Percentiles rank a stretch among this genome's conserved stretches.
phyloP scores from a whole-genome alignment of 352 stramenopile genomes.

The Paralagenidium karlingii region DNA sequence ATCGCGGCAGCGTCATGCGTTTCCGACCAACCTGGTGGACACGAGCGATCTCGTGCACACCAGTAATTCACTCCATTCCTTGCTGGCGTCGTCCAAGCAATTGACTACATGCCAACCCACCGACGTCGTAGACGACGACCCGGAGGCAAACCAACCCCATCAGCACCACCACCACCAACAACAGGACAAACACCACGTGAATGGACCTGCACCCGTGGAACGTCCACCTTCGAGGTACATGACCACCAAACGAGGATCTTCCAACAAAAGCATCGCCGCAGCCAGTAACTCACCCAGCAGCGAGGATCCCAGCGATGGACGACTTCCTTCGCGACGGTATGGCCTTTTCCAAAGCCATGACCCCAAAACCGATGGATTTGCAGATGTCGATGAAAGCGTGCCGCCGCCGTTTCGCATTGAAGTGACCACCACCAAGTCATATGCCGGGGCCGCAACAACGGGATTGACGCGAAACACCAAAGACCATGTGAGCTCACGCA shows the following conservation, averaged over 20 bases:
- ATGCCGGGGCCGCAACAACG: too few species aligned
- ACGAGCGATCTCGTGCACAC: constrained; percentile 13
- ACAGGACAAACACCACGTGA: too few species aligned
- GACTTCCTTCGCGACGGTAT: constrained; percentile 22
- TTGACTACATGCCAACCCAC: constrained; percentile 13
- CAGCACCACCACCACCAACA: constrained; percentile 1
- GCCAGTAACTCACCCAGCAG: background rate
- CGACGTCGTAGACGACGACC: constrained; percentile 7
- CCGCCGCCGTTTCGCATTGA: constrained; percentile 70
- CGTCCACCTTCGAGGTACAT: constrained; percentile 69
- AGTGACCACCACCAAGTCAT: constrained; percentile 65
- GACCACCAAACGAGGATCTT: constrained; percentile 38
- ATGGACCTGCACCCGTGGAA: too few species aligned
- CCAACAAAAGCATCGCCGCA: background rate
- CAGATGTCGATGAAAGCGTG: constrained; percentile 66
- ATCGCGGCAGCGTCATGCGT: constrained; percentile 59
- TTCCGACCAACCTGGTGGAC: constrained; percentile 66
- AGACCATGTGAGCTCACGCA: too few species aligned
- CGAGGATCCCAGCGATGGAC: background rate
- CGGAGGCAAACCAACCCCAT: background rate
- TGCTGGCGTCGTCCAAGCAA: background rate
- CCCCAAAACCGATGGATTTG: constrained; percentile 65
- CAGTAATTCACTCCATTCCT: constrained; percentile 2
- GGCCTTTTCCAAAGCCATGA: too few species aligned
- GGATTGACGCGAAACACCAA: too few species aligned